Percentiles rank a stretch among this genome's conserved stretches.
Evolutionary conservation across 148 eudicot genomes (phyloP).

Genomic region (Amaranthus hypochondriacus): DNA sequence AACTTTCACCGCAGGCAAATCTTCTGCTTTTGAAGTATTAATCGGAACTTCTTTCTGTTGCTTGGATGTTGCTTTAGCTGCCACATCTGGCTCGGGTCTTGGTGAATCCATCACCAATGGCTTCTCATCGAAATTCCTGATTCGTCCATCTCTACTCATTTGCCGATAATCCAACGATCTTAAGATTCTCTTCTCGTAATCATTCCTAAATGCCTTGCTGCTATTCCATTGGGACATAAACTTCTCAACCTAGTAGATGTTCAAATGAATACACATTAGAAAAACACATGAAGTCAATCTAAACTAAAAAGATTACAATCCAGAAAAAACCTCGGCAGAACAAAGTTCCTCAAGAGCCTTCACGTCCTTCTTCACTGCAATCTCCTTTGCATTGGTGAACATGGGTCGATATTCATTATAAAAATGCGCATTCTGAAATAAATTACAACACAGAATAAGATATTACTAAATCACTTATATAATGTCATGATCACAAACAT

Average conservation of each 20-base stretch:
- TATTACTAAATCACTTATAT: no score
- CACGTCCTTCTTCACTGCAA: constrained; percentile 53
- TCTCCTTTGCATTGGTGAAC: constrained; percentile 29
- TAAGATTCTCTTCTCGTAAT: constrained; percentile 69
- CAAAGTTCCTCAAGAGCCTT: constrained; percentile 38
- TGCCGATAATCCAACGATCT: constrained; percentile 57
- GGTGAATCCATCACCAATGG: constrained; percentile 44
- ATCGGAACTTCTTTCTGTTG: constrained; percentile 39
- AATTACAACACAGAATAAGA: background rate
- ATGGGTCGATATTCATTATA: constrained; percentile 26
- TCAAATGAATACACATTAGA: constrained; percentile 5
- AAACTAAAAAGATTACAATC: background rate
- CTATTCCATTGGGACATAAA: constrained; percentile 59
- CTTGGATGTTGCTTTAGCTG: constrained; percentile 32
- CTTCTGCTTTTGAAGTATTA: constrained; percentile 16
- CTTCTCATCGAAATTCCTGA: constrained; percentile 72
- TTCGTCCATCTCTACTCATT: constrained; percentile 67
- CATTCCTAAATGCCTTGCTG: constrained; percentile 57
- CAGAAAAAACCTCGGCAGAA: constrained; percentile 37
- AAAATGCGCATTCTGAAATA: constrained; percentile 38
- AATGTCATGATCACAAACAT: no score
- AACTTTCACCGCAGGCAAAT: constrained; percentile 31
- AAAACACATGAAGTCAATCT: background rate
- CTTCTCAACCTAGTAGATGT: constrained; percentile 46
- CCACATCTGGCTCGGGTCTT: constrained; percentile 25